These are phyloP conservation scores for Thinopyrum elongatum DNA, from an alignment of 176 grass and related monocot genomes.

Conservation along the genomic window DNA sequence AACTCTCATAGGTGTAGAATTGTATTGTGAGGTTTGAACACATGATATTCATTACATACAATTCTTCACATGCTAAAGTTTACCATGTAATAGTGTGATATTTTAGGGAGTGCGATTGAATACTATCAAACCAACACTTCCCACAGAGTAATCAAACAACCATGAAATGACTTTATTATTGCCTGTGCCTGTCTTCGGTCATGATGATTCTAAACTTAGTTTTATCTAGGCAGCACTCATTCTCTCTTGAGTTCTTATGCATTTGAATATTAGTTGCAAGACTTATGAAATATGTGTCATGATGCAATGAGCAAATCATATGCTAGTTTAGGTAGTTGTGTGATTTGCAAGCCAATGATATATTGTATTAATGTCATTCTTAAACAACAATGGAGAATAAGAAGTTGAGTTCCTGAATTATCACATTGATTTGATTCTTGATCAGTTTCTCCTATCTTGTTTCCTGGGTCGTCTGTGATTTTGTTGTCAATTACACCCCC, in stretches of 20 bases:
- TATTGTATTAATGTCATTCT: neutral
- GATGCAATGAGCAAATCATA: neutral
- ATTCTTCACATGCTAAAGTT: neutral
- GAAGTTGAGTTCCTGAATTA: neutral
- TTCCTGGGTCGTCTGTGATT: neutral
- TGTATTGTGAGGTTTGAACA: neutral
- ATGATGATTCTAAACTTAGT: neutral
- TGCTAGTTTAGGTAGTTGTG: neutral
- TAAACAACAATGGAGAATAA: neutral
- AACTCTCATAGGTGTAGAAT: too few relatives aligned
- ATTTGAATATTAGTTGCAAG: neutral
- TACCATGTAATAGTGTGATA: neutral
- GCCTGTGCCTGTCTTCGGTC: neutral
- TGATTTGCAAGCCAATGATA: neutral
- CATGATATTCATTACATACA: neutral
- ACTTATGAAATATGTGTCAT: neutral
- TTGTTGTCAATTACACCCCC: neutral
- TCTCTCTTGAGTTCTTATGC: neutral
- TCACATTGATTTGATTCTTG: neutral
- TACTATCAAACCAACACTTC: too few relatives aligned
- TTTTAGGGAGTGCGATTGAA: neutral
- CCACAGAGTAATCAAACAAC: neutral
- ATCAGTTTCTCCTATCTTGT: neutral
- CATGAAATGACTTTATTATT: neutral
- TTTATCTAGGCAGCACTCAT: neutral